Evolutionary conservation across 2,329 filamentous ascomycete genomes (phyloP).

Genomic region (Elsinoe arachidis): DNA sequence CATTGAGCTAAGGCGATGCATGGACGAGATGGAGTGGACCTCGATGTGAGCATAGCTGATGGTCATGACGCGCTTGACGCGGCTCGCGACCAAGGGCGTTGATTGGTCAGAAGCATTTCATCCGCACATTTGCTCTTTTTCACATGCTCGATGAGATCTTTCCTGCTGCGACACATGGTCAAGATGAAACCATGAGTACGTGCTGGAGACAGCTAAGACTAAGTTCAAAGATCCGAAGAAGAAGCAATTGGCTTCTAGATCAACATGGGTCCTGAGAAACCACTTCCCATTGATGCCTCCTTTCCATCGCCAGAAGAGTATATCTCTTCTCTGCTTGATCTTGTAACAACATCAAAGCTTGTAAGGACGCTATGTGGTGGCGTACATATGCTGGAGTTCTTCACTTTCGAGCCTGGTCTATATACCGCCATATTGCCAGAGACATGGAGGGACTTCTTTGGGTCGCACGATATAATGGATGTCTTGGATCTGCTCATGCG

Average conservation of each 20-base stretch:
- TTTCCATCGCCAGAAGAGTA: constrained; percentile 70
- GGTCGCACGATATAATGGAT: constrained; percentile 60
- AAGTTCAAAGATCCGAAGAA: background rate
- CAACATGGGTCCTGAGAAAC: constrained; percentile 39
- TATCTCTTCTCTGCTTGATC: constrained; percentile 66
- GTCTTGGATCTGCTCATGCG: constrained; percentile 75
- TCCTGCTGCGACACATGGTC: background rate
- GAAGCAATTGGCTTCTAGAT: constrained; percentile 11
- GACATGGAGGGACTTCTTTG: constrained; percentile 76
- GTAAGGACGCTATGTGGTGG: constrained; percentile 89
- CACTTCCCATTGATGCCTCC: constrained; percentile 57
- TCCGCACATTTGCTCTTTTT: background rate
- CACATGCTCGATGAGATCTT: background rate
- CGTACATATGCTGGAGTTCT: constrained; percentile 95
- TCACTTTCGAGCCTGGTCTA: constrained; percentile 74
- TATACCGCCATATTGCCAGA: constrained; percentile 68
- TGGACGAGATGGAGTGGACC: background rate
- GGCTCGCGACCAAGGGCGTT: background rate
- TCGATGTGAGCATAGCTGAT: background rate
- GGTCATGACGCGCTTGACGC: background rate
- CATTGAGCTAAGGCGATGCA: background rate
- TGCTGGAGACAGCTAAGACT: background rate
- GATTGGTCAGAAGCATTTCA: background rate
- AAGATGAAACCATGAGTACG: background rate
- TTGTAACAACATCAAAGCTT: constrained; percentile 63